Conservation (phyloP, 352 stramenopile genomes). For the Globisporangium sylvaticum region DNA sequence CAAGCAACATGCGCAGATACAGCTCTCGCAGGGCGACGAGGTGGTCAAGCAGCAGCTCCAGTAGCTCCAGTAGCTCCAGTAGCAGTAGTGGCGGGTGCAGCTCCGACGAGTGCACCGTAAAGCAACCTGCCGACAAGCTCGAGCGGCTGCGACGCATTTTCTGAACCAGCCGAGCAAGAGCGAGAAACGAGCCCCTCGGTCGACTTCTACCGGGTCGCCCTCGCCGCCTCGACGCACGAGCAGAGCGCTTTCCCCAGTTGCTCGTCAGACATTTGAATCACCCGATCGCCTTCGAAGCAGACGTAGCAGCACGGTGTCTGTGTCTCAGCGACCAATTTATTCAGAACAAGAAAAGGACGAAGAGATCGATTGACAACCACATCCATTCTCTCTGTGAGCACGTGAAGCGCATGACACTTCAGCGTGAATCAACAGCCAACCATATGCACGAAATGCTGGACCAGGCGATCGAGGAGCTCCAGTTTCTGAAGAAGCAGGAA, state of each 20-base stretch:
- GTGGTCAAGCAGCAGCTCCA: conserved; percentile 13
- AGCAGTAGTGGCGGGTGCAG: conserved; percentile 6
- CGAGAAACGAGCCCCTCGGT: background rate
- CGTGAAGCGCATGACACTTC: conserved; percentile 35
- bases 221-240: conserved; percentile 1
- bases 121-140: conserved; percentile 36
- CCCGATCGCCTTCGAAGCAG: background rate
- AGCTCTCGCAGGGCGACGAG: background rate
- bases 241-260: background rate
- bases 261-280: background rate
- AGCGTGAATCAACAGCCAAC: conserved; percentile 37
- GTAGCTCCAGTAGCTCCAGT: conserved; percentile 6
- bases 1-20: background rate
- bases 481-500: conserved; percentile 50
- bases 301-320: background rate
- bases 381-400: conserved; percentile 44
- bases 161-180: conserved; percentile 39
- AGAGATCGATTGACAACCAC: conserved; percentile 39
- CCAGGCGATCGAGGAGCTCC: conserved; percentile 52
- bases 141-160: conserved; percentile 64
- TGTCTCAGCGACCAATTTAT: background rate
- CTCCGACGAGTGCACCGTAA: conserved; percentile 11
- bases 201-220: background rate
- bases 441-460: conserved; percentile 44
- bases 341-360: background rate